Evolutionary conservation across 2,329 filamentous ascomycete genomes (phyloP).

Genomic region (Botryotinia calthae): DNA sequence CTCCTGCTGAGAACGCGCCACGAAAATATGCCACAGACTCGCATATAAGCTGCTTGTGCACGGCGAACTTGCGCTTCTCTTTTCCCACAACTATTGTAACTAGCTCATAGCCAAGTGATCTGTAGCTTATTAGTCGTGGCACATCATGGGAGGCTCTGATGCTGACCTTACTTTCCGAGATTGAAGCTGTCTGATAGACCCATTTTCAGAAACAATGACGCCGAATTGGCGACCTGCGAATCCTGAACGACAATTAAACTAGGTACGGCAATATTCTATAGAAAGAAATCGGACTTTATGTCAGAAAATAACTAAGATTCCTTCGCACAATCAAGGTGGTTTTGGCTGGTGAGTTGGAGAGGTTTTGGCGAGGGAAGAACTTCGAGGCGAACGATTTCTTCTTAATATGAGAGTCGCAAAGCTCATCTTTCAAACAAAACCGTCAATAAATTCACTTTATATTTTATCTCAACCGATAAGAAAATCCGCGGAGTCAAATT

Average conservation of each 20-base stretch:
- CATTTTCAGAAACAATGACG: not conserved
- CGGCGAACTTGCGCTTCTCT: conserved; percentile 24
- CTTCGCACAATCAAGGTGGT: not conserved
- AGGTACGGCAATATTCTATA: not conserved
- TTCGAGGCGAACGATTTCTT: not conserved
- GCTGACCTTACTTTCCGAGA: not conserved
- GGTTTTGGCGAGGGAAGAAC: not conserved
- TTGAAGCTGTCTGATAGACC: not conserved
- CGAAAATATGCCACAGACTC: conserved; percentile 17
- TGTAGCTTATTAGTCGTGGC: not conserved
- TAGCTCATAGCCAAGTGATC: conserved; percentile 22
- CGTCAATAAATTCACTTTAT: not conserved
- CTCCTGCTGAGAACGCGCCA: conserved; percentile 17
- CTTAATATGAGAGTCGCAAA: not conserved
- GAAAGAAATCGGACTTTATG: not conserved
- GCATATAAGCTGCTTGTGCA: conserved; percentile 32
- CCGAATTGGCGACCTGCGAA: too few relatives aligned
- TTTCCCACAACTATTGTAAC: conserved; percentile 31
- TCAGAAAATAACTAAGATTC: not conserved
- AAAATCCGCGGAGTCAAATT: not conserved
- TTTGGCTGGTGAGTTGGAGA: not conserved
- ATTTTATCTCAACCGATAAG: not conserved
- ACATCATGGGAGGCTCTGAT: accelerated
- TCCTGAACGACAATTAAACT: not conserved
- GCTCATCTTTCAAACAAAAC: not conserved